Evolutionary conservation across 2,329 filamentous ascomycete genomes (phyloP), one percentile per base, ranked within the genome.

Genomic region (Cladophialophora immunda): DNA sequence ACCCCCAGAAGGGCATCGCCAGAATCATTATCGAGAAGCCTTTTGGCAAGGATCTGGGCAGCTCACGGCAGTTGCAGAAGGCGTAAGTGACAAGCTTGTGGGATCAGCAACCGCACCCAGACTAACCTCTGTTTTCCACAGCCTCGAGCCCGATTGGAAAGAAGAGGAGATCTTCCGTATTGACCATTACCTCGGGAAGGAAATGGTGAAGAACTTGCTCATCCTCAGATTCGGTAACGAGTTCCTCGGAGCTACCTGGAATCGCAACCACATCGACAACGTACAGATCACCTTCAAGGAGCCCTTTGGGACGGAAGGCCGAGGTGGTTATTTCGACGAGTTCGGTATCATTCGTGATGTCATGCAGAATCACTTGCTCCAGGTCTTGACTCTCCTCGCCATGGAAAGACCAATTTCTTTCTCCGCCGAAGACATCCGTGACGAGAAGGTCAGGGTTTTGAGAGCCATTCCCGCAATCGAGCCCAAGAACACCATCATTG

Each of bases 171-270:
- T 99, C 73, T 99, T 96, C 89, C 93, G 95, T 78, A 99, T 99
- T 76, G 95, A 99, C 80, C 95, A 99, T 84, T 99, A 99, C 81
- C 89, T 99, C 56, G 96, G 96, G 76, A 99, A 99, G 87, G 95
- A 99, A 83, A 99, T 99, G 95, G 95, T 99, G 76, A 99, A 99
- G 89, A 99, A 99, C 83, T 96, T 99, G 74, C 87, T 99, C 73
- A 97, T 99, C 74, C 88, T 99, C 73, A 89, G 96, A 78, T 99
- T 99, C 78, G 96, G 95, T 75, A 99, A 99, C 85, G 94, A 97
- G 73, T 99, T 99, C 87, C 92, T 99, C 75, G 94, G 94, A 72
- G 94, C 95, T 52, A 99, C 94, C 67, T 99, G 95, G 95, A 99
- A 98, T 86, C 89, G 95, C 74, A 94, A 97, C 81, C 94, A 98